Base-by-base conservation (phyloP, 306 rosid species). In the Dryas octopetala region DNA sequence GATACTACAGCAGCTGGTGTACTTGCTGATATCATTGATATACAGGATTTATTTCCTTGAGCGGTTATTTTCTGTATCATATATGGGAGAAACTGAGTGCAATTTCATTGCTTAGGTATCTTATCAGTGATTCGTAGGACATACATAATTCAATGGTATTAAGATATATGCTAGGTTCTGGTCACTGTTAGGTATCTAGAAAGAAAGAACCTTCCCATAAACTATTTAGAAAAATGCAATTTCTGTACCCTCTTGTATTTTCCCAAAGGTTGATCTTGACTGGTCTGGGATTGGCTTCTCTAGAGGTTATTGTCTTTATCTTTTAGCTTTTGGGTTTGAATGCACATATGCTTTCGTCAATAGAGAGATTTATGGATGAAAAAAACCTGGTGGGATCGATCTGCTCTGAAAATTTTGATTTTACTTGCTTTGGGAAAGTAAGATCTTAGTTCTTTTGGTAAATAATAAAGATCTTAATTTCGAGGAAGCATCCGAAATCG, bases 1-100 rank as follows among this genome's bases (percentile, higher is more conserved):
- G 98, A 91, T 85, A 91, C 97, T 9, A 94, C 98, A 38, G 96
- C 98, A 15, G 90, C 93, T 3, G 98, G 98, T 64, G 98, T 94
- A 49, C 97, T 94, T 74, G 98, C 98, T 57, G 98, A 94, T 85
- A 88, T 94, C 9, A 68, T 94, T 62, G 98, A 91, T 80, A 68
- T 94, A 77, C 98, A 88, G 74, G 91, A 88, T 76, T 78, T 91
- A 55, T 90, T 91, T 87, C 85, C 83, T 23, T 88, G 76, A 86
- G 81, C 40, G 43, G 44, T 40, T 65, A 14, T 7, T 44, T 19
- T 62, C 16, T 58, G 65, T 26, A 23, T 28, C 54, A 69, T 62
- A 16, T 5, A 11, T 16, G 28, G 75, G 59, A 68, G 58, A 76
- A 55, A 40, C 43, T 32, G 46, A 23, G 28, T 41, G 38, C 66